These are phyloP conservation scores for Rhodotorula babjevae DNA, from an alignment of 768 basidiomycete species.

Conservation along the genomic window DNA sequence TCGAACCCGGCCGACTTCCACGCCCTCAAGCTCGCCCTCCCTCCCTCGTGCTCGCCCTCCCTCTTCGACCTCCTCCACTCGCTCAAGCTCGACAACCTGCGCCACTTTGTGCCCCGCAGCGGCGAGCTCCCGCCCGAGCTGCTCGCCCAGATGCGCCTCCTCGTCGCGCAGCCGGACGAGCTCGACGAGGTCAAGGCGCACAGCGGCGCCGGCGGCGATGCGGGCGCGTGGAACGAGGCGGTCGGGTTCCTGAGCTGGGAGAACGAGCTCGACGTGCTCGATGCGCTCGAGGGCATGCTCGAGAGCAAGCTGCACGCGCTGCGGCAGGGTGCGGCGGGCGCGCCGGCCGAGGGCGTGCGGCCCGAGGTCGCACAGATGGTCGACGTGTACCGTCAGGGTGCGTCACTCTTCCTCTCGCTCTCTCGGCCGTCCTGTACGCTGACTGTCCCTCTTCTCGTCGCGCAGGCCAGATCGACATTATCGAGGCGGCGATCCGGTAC, in stretches of 20 bases:
- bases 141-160: slow-evolving; percentile 45
- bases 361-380: slow-evolving; percentile 64
- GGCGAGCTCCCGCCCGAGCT: slow-evolving; percentile 44
- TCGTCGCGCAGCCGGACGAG: slow-evolving; percentile 40
- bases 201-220: slow-evolving; percentile 39
- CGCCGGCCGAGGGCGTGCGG: slow-evolving; percentile 46
- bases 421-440: not conserved
- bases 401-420: not conserved
- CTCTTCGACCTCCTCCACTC: slow-evolving; percentile 9
- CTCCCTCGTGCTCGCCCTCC: slow-evolving; percentile 16
- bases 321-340: slow-evolving; percentile 3
- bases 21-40: slow-evolving; percentile 41
- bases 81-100: slow-evolving; percentile 59
- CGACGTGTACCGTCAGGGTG: slow-evolving; percentile 28
- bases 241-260: slow-evolving; percentile 51
- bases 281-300: slow-evolving; percentile 65
- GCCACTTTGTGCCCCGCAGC: slow-evolving; percentile 46
- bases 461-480: slow-evolving; percentile 16
- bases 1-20: slow-evolving; percentile 83
- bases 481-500: slow-evolving; percentile 4
- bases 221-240: slow-evolving; percentile 41
- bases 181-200: slow-evolving; percentile 26
- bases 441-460: no score
- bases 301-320: slow-evolving; percentile 36
- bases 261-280: slow-evolving; percentile 65